Base-by-base conservation (phyloP, 192 early-diverging fungal species). In the Coemansia sp. region DNA sequence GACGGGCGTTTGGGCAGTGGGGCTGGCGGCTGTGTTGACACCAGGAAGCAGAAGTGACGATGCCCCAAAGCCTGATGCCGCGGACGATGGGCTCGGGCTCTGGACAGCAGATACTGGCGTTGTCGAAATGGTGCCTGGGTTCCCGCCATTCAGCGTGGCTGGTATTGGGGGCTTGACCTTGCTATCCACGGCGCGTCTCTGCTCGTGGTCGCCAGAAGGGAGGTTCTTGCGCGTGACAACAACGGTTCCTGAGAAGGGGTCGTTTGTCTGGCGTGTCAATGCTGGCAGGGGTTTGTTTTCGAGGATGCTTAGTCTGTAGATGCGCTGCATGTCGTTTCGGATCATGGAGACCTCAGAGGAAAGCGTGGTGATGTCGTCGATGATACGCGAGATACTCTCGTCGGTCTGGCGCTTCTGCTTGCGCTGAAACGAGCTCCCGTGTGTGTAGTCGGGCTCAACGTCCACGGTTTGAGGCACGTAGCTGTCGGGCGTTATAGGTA, bases 401-500 rank as follows among this genome's bases (percentile, higher is more conserved):
- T 79, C 76, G 5, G 67, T 70, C 63, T 73, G 71, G 19, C 67
- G 70, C 71, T 55, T 61, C 47, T 70, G 76, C 54, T 70, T 73
- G 60, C 76, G 76, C 61, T 79, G 76, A 23, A 58, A 59, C 53
- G 76, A 67, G 65, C 71, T 74, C 23, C 57, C 64, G 25, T 79
- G 76, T 41, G 55, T 36, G 30, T 73, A 70, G 67, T 73, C 76
- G 19, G 78, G 78, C 68, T 81, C 78, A 1, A 75, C 78, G 29
- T 79, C 76, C 15, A 83, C 72, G 0, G 75, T 88, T 59, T 88
- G 89, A 30, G 92, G 93, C 33, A 94, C 84, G 61, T 92, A 96
- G 72, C 96, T 93, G 59, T 88, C 88, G 33, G 85, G 77, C 17
- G 93, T 91, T 23, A 95, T 82, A 2, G 89, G 89, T 40, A 98